Evolutionary conservation across 176 grass and related monocot genomes (phyloP).

Genomic region (Triticum aestivum): DNA sequence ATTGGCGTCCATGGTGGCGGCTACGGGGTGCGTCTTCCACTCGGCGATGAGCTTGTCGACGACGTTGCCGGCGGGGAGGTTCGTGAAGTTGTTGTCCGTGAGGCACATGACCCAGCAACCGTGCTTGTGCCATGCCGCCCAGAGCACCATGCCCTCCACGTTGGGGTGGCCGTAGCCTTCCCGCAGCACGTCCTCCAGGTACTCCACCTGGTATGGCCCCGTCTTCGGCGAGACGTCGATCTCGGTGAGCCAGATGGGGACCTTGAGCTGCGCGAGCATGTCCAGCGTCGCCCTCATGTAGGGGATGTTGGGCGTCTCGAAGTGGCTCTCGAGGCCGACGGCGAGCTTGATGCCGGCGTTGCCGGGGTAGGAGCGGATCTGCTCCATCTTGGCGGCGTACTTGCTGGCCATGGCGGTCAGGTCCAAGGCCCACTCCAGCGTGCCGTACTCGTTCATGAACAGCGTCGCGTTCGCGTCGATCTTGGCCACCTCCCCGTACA

Average conservation of each 20-base stretch:
- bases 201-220: conserved; percentile 37
- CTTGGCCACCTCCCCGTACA: conserved; percentile 45
- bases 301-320: conserved; percentile 57
- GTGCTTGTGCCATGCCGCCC: conserved; percentile 65
- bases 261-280: conserved; percentile 48
- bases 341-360: conserved; percentile 35
- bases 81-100: conserved; percentile 69
- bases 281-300: conserved; percentile 71
- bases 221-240: conserved; percentile 40
- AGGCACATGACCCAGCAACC: conserved; percentile 73
- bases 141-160: conserved; percentile 69
- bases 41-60: conserved; percentile 74
- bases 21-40: conserved; percentile 41
- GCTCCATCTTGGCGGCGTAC: conserved; percentile 57
- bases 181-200: conserved; percentile 66
- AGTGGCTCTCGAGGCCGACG: conserved; percentile 76
- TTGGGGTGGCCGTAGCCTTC: conserved; percentile 66
- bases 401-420: conserved; percentile 33
- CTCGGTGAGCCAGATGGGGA: conserved; percentile 92
- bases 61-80: conserved; percentile 47
- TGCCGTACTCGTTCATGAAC: conserved; percentile 87
- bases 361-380: conserved; percentile 40
- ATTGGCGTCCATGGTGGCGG: conserved; percentile 2
- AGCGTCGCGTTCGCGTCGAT: conserved; percentile 42
- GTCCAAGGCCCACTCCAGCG: conserved; percentile 57